Conservation (phyloP, 176 grass and related monocot genomes). For the Pontederia crassipes region DNA sequence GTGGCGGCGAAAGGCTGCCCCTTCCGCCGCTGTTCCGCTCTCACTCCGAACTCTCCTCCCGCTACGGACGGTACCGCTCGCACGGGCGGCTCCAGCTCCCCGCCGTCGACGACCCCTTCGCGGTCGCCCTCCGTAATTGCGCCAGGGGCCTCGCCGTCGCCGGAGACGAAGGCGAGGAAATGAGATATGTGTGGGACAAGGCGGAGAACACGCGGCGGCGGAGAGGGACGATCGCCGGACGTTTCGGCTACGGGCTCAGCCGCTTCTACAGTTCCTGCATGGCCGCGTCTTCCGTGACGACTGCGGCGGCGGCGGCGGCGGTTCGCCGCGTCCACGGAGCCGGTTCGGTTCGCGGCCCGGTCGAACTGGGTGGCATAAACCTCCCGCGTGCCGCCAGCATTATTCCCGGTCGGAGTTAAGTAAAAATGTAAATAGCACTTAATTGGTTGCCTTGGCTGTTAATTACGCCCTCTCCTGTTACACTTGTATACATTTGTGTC, state of each 20-base stretch:
- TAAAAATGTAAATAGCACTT: too few relatives aligned
- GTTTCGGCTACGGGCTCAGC: slow-evolving; percentile 9
- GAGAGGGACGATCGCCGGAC: slow-evolving; percentile 6
- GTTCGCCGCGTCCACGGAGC: too few relatives aligned
- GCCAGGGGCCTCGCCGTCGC: slow-evolving; percentile 32
- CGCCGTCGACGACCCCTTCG: slow-evolving; percentile 3
- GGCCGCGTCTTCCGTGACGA: slow-evolving; percentile 1
- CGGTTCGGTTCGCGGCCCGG: too few relatives aligned
- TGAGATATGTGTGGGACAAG: slow-evolving; percentile 37
- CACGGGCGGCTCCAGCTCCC: not conserved
- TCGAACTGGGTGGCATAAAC: too few relatives aligned
- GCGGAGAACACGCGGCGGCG: slow-evolving; percentile 8
- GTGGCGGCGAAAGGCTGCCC: too few relatives aligned
- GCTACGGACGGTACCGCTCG: not conserved
- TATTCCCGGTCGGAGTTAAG: too few relatives aligned
- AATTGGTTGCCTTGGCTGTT: too few relatives aligned
- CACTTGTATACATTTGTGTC: too few relatives aligned
- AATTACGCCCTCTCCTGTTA: too few relatives aligned
- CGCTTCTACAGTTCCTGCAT: slow-evolving; percentile 11
- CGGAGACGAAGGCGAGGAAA: slow-evolving; percentile 1
- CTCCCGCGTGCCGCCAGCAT: too few relatives aligned
- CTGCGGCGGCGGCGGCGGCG: too few relatives aligned
- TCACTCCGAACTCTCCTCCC: slow-evolving; percentile 22
- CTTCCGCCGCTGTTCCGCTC: slow-evolving; percentile 23
- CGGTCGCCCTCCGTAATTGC: slow-evolving; percentile 1